These are phyloP conservation scores for Nothophoma quercina DNA, from an alignment of 2,329 filamentous ascomycete species.

Conservation along the genomic window DNA sequence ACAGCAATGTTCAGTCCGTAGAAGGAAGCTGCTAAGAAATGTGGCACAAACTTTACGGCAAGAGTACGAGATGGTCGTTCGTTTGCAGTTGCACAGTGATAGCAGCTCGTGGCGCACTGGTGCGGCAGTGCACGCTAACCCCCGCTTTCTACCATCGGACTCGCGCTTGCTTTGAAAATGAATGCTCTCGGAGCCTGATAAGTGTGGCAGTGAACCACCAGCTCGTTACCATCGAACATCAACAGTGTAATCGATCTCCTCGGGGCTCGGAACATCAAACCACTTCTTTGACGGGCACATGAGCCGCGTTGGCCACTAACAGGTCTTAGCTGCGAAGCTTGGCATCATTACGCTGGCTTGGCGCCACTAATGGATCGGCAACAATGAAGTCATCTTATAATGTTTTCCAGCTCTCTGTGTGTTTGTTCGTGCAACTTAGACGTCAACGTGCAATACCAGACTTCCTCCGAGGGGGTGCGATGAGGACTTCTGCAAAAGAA, in stretches of 20 bases:
- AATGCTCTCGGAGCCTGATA: not conserved
- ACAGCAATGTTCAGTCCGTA: too few species aligned
- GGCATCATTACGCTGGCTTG: constrained; percentile 3
- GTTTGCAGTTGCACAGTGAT: too few species aligned
- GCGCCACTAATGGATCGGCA: constrained; percentile 1
- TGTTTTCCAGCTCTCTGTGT: not conserved
- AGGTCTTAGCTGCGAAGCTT: constrained; percentile 3
- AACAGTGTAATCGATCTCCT: not conserved
- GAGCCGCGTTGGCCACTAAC: constrained; percentile 2
- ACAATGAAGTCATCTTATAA: constrained; percentile 14
- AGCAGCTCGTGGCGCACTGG: too few species aligned
- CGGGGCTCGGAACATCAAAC: not conserved
- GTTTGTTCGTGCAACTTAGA: constrained; percentile 6
- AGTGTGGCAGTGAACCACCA: constrained; percentile 1
- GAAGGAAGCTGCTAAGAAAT: too few species aligned
- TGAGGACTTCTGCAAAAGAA: not conserved
- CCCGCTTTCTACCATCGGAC: not conserved
- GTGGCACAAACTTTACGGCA: too few species aligned
- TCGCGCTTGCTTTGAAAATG: constrained; percentile 1
- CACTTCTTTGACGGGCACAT: not conserved
- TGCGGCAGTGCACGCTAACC: not conserved
- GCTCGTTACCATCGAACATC: not conserved
- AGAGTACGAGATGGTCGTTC: too few species aligned
- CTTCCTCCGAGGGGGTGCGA: not conserved
- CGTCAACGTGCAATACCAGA: constrained; percentile 1